Conservation (phyloP, 2,329 filamentous ascomycete genomes). For the Ceratocystis alfenasii region DNA sequence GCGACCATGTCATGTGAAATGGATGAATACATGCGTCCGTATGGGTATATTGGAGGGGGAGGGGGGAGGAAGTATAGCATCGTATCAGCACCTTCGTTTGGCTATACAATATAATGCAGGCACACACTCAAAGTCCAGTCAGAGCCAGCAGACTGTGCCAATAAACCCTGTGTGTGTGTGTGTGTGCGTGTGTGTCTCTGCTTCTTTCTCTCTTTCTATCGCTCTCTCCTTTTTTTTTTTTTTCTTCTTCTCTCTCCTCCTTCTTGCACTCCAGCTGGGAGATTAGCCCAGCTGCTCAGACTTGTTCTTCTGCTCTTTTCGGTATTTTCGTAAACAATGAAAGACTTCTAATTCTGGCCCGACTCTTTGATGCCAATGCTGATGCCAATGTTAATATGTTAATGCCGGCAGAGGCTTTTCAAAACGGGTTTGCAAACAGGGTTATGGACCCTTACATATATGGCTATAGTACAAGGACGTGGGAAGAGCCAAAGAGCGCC, state of each 20-base stretch:
- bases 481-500: neutral
- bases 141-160: no score
- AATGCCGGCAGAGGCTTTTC: neutral
- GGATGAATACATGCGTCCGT: neutral
- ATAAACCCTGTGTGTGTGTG: no score
- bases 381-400: neutral
- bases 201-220: no score
- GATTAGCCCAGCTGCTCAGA: neutral
- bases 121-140: no score
- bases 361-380: neutral
- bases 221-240: no score
- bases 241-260: neutral
- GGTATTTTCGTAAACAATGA: neutral
- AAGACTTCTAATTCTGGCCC: neutral
- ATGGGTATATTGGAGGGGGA: neutral
- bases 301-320: no score
- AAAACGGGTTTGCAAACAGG: neutral
- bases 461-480: neutral
- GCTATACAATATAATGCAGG: no score
- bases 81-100: no score
- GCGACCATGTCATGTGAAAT: neutral
- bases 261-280: neutral
- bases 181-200: no score
- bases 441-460: slow-evolving; percentile 3
- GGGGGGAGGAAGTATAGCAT: no score